phyloP scores from a whole-genome alignment of 2,329 filamentous ascomycete species.

The Hymenoscyphus linearis region DNA sequence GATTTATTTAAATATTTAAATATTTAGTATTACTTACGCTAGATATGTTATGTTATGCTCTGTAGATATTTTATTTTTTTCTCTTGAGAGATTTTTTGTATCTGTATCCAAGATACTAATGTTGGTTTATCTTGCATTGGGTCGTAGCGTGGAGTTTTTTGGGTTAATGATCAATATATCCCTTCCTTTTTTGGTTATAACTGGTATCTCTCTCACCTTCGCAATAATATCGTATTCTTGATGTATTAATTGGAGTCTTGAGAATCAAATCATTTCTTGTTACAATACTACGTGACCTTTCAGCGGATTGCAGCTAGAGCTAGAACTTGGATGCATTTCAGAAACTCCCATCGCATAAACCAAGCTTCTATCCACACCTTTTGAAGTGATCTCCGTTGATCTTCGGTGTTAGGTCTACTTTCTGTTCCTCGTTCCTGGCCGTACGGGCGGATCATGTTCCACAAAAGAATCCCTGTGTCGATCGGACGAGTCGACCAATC shows the following conservation, averaged over 20 bases:
- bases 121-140: no score
- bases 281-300: background rate
- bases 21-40: background rate
- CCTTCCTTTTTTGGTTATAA: background rate
- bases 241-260: background rate
- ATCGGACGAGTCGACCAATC: no score
- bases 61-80: background rate
- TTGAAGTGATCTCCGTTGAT: background rate
- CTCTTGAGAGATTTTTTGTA: background rate
- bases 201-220: background rate
- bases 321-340: background rate
- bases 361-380: background rate
- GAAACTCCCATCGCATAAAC: background rate
- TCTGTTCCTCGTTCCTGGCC: no score
- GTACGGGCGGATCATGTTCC: no score
- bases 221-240: background rate
- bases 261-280: no score
- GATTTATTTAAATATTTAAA: background rate
- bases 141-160: background rate
- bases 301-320: no score
- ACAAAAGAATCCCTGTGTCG: no score
- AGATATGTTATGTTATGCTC: background rate
- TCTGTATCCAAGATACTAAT: no score
- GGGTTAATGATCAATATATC: background rate
- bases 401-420: no score